phyloP scores from a whole-genome alignment of 768 basidiomycete species.

The Mycena amicta region DNA sequence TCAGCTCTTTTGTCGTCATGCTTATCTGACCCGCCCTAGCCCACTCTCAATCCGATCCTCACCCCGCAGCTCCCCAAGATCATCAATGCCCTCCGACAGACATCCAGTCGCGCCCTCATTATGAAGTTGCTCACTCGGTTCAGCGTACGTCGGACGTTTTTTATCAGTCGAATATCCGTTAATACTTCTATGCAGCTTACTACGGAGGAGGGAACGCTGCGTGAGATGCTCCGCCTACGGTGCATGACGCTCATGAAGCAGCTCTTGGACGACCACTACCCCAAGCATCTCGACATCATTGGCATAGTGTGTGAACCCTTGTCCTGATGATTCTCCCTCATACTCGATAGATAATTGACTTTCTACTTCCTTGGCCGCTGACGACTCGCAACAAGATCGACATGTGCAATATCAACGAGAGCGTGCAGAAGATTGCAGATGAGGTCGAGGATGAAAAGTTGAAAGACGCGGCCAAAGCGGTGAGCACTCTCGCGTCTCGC shows the following conservation, averaged over 20 bases:
- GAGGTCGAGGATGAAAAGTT: conserved; percentile 45
- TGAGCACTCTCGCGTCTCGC: too few species aligned
- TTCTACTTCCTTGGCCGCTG: conserved; percentile 79
- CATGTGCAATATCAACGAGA: conserved; percentile 66
- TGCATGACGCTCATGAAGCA: conserved; percentile 92
- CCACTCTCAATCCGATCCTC: conserved; percentile 71
- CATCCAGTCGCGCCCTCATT: conserved; percentile 79
- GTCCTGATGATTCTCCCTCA: background rate
- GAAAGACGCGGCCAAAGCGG: conserved; percentile 58
- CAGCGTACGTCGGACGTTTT: conserved; percentile 70
- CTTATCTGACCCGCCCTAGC: conserved; percentile 53
- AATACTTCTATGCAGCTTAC: conserved; percentile 62
- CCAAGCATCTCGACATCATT: conserved; percentile 68
- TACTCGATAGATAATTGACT: conserved; percentile 57
- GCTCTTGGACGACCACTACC: conserved; percentile 73
- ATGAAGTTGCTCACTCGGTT: conserved; percentile 83
- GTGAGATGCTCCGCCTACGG: conserved; percentile 88
- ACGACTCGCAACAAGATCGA: conserved; percentile 90
- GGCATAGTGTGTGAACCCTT: conserved; percentile 53
- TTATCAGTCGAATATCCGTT: background rate
- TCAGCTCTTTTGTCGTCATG: conserved; percentile 1
- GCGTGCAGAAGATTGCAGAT: conserved; percentile 56
- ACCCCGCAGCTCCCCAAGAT: conserved; percentile 89
- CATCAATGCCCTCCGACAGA: conserved; percentile 88
- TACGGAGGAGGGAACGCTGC: conserved; percentile 72